Evolutionary conservation across 2,329 filamentous ascomycete genomes (phyloP).

Genomic region (Cadophora malorum): DNA sequence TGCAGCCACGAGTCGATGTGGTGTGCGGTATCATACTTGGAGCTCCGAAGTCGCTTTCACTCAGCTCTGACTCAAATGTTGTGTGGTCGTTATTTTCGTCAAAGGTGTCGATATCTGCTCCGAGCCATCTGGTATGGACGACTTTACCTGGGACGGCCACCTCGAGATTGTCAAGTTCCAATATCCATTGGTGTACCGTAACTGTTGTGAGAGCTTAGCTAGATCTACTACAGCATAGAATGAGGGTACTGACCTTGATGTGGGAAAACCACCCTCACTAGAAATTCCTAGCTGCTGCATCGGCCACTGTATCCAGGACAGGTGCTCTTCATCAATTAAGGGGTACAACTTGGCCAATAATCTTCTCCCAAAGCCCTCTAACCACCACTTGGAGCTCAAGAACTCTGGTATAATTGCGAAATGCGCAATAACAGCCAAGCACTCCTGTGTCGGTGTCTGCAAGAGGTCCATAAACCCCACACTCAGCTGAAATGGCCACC

Average conservation of each 20-base stretch:
- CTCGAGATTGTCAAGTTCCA: background rate
- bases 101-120: no score
- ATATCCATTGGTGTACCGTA: conserved; percentile 13
- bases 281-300: conserved; percentile 35
- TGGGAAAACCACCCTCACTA: background rate
- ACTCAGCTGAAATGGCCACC: conserved; percentile 28
- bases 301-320: conserved; percentile 46
- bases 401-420: conserved; percentile 29
- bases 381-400: conserved; percentile 30
- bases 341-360: conserved; percentile 45
- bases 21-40: no score
- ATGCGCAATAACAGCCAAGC: conserved; percentile 32
- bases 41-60: no score
- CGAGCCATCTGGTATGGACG: no score
- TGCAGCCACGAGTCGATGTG: no score
- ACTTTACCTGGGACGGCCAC: no score
- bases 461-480: conserved; percentile 42
- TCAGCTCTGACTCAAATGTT: no score
- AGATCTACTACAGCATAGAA: background rate
- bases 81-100: no score
- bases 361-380: conserved; percentile 45
- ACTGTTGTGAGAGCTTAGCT: background rate
- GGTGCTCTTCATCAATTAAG: conserved; percentile 45
- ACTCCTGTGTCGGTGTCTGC: conserved; percentile 44
- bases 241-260: background rate